Base-by-base conservation (phyloP, 2,329 filamentous ascomycete species). In the Cercospora canescens region DNA sequence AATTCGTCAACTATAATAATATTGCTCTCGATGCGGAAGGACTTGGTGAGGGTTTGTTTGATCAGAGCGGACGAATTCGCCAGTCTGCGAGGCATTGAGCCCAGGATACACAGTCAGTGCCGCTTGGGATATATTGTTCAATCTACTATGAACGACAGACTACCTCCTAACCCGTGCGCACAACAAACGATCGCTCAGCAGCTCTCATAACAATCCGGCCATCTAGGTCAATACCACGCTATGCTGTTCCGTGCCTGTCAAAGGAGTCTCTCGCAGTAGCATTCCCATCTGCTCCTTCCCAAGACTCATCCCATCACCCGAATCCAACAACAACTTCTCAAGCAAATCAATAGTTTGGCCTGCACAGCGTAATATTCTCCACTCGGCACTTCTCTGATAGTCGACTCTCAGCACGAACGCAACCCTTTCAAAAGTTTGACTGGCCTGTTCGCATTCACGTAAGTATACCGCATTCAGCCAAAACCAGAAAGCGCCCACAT, bases 331-430 rank as follows among this genome's bases (percentile, higher is more conserved):
- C n/a, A 65, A 34, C 12, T 21, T 48, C 26, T 61, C 45, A 30
- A 70, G 24, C n/a, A 60, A 30, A 5, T 50, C 54, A 16, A 59
- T 48, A 1, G 48, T 54, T 16, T 41, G 48, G 32, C 32, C 7
- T 6, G 52, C 67, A 26, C 58, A 65, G 6, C n/a, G 26, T 1
- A 56, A 9, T 4, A 67, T 67, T 12, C 45, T 50, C 14, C 35
- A 45, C 57, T 52, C 52, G 16, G 62, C 65, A 48, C 66, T 62
- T 28, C 32, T 52, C 21, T 50, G 61, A 39, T 32, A 67, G 8
- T 70, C 67, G 18, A 69, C 39, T 37, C 63, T 64, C 26, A 69
- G 12, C 8, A 65, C 59, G 52, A 69, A 70, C 4, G 60, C 50
- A 2, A 45, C 28, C 21, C 63, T 32, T 35, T 59, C 58, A 9